These are phyloP conservation scores for Didymosphaeria variabile DNA, from an alignment of 2,329 filamentous ascomycete species.

Conservation along the genomic window DNA sequence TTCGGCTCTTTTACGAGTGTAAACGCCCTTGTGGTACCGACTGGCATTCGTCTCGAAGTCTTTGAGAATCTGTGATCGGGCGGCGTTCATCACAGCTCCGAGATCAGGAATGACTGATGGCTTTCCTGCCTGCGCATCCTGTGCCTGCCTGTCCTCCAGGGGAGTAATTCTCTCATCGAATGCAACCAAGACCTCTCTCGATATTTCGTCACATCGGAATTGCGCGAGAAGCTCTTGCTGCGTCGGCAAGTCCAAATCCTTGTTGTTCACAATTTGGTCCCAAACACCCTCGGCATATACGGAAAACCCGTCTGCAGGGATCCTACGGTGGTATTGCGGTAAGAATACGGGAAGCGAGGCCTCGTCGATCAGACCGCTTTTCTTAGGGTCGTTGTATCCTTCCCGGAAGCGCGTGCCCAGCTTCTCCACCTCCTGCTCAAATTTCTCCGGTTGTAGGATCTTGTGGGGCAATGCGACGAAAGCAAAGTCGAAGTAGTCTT, in stretches of 20 bases:
- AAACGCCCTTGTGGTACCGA: conserved; percentile 96
- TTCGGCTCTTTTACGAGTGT: conserved; percentile 83
- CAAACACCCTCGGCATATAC: conserved; percentile 93
- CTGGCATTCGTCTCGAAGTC: conserved; percentile 92
- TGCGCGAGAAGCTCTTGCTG: conserved; percentile 97
- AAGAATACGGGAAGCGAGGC: conserved; percentile 83
- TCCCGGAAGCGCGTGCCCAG: conserved; percentile 83
- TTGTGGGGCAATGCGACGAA: conserved; percentile 97
- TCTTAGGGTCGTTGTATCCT: conserved; percentile 76
- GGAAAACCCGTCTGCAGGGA: conserved; percentile 96
- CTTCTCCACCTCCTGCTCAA: conserved; percentile 79
- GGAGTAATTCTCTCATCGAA: conserved; percentile 87
- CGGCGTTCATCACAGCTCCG: conserved; percentile 74
- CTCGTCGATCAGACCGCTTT: conserved; percentile 71
- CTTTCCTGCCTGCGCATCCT: conserved; percentile 76
- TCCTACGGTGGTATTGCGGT: conserved; percentile 92
- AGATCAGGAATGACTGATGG: conserved; percentile 77
- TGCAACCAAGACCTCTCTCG: conserved; percentile 81
- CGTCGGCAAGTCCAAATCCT: conserved; percentile 94
- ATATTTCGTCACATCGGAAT: conserved; percentile 97
- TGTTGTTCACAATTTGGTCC: conserved; percentile 99
- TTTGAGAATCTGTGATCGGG: conserved; percentile 77
- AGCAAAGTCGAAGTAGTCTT: conserved; percentile 98
- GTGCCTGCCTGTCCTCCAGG: conserved; percentile 85
- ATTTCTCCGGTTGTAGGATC: conserved; percentile 92